Evolutionary conservation across 305 asterid species (phyloP).

Genomic region (Solanum hybrid): DNA sequence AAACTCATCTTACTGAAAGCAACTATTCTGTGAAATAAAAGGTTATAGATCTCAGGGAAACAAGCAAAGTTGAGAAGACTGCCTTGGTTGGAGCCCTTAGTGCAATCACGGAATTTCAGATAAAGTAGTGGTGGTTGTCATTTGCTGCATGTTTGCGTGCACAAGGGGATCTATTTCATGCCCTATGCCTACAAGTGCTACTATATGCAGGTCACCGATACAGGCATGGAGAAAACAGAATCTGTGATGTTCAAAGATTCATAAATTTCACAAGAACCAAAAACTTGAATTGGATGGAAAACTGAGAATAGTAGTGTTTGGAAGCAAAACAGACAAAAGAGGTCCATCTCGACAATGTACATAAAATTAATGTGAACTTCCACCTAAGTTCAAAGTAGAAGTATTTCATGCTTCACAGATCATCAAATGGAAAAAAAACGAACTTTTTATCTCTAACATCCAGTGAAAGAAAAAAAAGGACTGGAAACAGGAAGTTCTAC

Average conservation of each 20-base stretch:
- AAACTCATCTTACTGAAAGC: not conserved
- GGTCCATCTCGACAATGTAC: not conserved
- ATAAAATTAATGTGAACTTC: not conserved
- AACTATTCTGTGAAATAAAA: not conserved
- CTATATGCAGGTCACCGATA: not conserved
- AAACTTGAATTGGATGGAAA: not conserved
- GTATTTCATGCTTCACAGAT: not conserved
- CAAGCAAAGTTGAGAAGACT: not conserved
- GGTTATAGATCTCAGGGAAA: not conserved
- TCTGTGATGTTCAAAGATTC: not conserved
- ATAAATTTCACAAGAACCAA: not conserved
- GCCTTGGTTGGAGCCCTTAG: not conserved
- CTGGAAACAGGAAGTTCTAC: conserved; percentile 12
- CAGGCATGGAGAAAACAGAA: not conserved
- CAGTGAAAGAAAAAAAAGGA: not conserved
- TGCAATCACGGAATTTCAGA: not conserved
- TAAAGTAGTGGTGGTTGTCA: not conserved
- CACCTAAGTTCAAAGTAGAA: not conserved
- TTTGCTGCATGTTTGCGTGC: not conserved
- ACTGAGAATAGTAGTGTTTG: not conserved
- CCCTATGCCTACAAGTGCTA: not conserved
- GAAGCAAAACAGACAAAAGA: not conserved
- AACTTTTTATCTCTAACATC: not conserved
- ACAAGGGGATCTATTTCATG: not conserved
- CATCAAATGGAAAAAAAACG: not conserved